Conservation (phyloP, 116 monocot genomes). For the Trichopus zeylanicus region DNA sequence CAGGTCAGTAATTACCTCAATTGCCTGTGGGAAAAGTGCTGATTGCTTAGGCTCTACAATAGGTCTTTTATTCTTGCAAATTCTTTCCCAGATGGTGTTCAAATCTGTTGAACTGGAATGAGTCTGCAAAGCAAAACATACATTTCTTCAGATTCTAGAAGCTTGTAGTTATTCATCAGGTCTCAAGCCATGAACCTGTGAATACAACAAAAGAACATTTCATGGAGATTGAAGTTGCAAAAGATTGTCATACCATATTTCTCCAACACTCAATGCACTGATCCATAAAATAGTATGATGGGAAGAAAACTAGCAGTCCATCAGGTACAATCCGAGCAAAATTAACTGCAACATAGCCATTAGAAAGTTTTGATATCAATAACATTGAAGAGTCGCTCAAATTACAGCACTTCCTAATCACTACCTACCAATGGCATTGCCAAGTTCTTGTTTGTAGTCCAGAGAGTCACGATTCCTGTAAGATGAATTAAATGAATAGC, state of each 20-base stretch:
- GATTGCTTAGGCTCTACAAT: conserved; percentile 95
- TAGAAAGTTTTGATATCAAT: conserved; percentile 4
- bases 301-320: conserved; percentile 94
- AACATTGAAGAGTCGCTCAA: background rate
- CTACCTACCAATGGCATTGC: conserved; percentile 78
- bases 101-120: conserved; percentile 54
- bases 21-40: conserved; percentile 62
- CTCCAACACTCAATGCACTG: conserved; percentile 91
- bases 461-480: conserved; percentile 71
- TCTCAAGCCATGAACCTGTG: background rate
- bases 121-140: conserved; percentile 30
- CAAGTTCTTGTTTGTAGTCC: conserved; percentile 92
- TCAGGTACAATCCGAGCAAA: conserved; percentile 92
- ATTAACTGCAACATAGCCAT: conserved; percentile 54
- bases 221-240: background rate
- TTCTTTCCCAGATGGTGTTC: conserved; percentile 89
- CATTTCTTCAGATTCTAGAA: background rate
- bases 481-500: conserved; percentile 79
- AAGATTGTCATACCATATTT: conserved; percentile 47
- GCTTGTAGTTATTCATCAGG: background rate
- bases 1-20: conserved; percentile 43
- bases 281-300: conserved; percentile 95
- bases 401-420: background rate
- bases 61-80: conserved; percentile 92
- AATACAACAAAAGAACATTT: background rate